A percentile compares a stretch with the other conserved stretches of the same genome.
Conservation (phyloP, 352 stramenopile genomes). For the Pythium utonaiense region DNA sequence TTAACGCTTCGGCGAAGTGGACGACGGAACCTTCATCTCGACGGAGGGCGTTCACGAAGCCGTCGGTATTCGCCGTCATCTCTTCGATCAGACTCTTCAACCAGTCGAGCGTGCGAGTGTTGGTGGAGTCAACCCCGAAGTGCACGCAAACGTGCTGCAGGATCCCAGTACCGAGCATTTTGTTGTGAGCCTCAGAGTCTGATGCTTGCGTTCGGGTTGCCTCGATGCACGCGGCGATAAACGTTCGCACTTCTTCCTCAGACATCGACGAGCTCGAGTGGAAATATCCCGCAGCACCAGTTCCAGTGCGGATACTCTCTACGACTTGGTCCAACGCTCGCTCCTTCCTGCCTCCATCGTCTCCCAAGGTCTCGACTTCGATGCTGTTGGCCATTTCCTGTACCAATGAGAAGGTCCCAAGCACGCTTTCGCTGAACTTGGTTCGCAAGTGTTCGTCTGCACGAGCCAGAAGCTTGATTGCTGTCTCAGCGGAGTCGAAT, state of each 20-base stretch:
- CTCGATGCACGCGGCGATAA: conserved; percentile 7
- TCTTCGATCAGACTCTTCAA: conserved; percentile 1
- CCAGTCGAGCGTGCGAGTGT: conserved; percentile 2
- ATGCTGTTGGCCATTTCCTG: conserved; percentile 14
- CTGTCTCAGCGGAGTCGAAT: background rate
- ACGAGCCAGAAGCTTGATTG: conserved; percentile 11
- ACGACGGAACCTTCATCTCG: background rate
- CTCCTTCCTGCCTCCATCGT: background rate
- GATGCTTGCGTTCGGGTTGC: background rate
- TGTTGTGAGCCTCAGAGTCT: background rate
- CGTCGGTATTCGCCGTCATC: background rate
- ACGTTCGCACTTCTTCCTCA: conserved; percentile 9
- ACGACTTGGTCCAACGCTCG: conserved; percentile 1
- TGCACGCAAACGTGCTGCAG: conserved; percentile 10
- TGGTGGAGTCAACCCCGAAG: conserved; percentile 10
- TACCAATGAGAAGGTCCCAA: conserved; percentile 14
- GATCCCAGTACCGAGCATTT: background rate
- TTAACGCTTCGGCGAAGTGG: conserved; percentile 12
- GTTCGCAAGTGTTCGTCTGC: conserved; percentile 14
- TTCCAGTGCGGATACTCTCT: conserved; percentile 1
- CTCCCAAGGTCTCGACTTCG: background rate
- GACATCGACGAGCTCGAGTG: background rate
- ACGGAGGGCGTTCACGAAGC: background rate
- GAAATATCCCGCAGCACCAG: background rate
- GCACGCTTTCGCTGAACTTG: conserved; percentile 3